These are phyloP conservation scores for Discostella pseudostelligera DNA, from an alignment of 108 stramenopile species.

Conservation along the genomic window DNA sequence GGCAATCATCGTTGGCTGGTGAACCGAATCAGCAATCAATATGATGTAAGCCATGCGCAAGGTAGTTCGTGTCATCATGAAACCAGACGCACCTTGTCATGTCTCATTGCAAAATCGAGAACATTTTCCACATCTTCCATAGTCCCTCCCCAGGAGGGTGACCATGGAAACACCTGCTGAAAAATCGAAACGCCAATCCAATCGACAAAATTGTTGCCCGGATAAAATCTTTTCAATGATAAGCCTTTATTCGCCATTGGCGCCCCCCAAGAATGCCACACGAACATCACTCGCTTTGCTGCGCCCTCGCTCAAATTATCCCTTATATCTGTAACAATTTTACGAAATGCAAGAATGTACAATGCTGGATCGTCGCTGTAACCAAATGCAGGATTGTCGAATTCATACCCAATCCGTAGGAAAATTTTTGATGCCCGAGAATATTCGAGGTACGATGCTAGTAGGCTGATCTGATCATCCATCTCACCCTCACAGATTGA, in stretches of 20 bases:
- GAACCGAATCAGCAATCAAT: neutral
- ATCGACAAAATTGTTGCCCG: constrained; percentile 75
- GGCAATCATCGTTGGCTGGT: constrained; percentile 83
- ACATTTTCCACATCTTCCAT: constrained; percentile 65
- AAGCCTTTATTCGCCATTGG: constrained; percentile 35
- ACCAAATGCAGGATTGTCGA: constrained; percentile 81
- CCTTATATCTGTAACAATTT: constrained; percentile 54
- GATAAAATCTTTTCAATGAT: constrained; percentile 62
- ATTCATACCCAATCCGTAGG: constrained; percentile 80
- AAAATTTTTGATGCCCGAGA: constrained; percentile 56
- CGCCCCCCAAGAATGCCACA: constrained; percentile 90
- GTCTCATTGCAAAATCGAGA: constrained; percentile 64
- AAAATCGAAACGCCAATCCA: constrained; percentile 85
- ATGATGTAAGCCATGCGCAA: neutral
- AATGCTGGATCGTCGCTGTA: constrained; percentile 57
- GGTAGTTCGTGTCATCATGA: neutral
- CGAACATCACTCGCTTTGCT: constrained; percentile 52
- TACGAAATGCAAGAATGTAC: constrained; percentile 64
- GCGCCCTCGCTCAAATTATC: constrained; percentile 22
- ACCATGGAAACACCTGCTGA: constrained; percentile 79
- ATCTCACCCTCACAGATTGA: constrained; percentile 59
- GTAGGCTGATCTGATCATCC: constrained; percentile 51
- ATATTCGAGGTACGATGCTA: constrained; percentile 49
- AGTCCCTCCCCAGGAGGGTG: constrained; percentile 41
- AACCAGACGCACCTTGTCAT: constrained; percentile 28